Percentiles rank a stretch among this genome's conserved stretches.
Evolutionary conservation across 306 rosid genomes (phyloP).

Genomic region (Sicyos baderoa): DNA sequence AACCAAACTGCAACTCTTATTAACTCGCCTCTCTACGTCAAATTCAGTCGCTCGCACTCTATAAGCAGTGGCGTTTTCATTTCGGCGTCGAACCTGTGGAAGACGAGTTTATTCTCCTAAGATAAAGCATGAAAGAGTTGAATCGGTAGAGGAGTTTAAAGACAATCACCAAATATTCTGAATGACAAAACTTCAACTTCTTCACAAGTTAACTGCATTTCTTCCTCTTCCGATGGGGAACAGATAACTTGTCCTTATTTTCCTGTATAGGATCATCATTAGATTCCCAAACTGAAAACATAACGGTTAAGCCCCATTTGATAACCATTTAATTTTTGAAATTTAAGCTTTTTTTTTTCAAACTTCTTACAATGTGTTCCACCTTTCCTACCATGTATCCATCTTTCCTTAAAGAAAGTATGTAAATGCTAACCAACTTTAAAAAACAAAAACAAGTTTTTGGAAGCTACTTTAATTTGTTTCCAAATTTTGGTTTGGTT

Average conservation of each 20-base stretch:
- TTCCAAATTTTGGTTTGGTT: too few species aligned
- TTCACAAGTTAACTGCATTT: slow-evolving; percentile 6
- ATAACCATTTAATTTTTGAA: too few species aligned
- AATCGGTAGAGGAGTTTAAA: neutral
- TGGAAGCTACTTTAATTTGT: too few species aligned
- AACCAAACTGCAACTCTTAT: slow-evolving; percentile 5
- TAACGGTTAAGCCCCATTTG: too few species aligned
- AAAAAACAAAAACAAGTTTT: too few species aligned
- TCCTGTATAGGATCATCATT: slow-evolving; percentile 5
- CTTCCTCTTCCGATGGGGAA: slow-evolving; percentile 21
- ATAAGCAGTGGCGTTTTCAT: neutral
- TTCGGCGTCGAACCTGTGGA: slow-evolving; percentile 3
- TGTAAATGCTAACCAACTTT: too few species aligned
- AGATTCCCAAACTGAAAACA: neutral
- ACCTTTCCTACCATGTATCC: too few species aligned
- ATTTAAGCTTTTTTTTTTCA: too few species aligned
- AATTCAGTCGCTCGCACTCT: neutral
- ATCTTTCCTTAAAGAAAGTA: too few species aligned
- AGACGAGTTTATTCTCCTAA: neutral
- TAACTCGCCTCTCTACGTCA: neutral
- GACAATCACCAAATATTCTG: neutral
- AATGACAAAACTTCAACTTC: slow-evolving; percentile 10
- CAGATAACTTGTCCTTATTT: neutral
- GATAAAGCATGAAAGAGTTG: neutral
- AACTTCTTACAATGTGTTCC: too few species aligned